phyloP scores from a whole-genome alignment of 169 alveolate genomes.

The Plasmodium cynomolgi region DNA sequence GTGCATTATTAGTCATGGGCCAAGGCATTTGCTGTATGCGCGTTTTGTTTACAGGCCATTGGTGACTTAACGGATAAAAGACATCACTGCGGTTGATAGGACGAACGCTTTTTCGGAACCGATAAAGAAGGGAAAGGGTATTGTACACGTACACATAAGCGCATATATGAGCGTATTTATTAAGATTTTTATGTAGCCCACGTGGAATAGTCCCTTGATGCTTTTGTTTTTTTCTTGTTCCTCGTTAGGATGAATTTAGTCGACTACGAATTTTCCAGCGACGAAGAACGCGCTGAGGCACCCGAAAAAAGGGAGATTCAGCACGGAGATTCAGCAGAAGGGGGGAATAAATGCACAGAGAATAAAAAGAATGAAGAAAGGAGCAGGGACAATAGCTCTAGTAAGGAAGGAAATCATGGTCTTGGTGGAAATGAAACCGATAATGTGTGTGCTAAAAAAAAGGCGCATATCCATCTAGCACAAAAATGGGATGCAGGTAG shows the following conservation, averaged over 20 bases:
- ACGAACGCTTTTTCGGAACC: neutral
- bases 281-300: conserved; percentile 33
- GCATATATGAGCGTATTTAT: neutral
- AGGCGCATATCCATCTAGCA: neutral
- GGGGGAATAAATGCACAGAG: neutral
- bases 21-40: neutral
- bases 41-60: neutral
- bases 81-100: neutral
- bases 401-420: neutral
- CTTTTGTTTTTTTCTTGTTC: neutral
- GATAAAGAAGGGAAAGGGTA: conserved; percentile 3
- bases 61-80: neutral
- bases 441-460: neutral
- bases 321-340: neutral
- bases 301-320: neutral
- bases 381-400: neutral
- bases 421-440: neutral
- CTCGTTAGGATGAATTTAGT: conserved; percentile 59
- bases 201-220: neutral
- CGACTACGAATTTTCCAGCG: conserved; percentile 72
- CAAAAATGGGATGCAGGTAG: neutral
- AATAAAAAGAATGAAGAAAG: neutral
- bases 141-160: neutral
- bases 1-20: neutral
- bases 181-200: neutral